Percentiles rank a stretch among this genome's conserved stretches.
Conservation (phyloP, 768 basidiomycete genomes). For the Lactifluus pinguis region DNA sequence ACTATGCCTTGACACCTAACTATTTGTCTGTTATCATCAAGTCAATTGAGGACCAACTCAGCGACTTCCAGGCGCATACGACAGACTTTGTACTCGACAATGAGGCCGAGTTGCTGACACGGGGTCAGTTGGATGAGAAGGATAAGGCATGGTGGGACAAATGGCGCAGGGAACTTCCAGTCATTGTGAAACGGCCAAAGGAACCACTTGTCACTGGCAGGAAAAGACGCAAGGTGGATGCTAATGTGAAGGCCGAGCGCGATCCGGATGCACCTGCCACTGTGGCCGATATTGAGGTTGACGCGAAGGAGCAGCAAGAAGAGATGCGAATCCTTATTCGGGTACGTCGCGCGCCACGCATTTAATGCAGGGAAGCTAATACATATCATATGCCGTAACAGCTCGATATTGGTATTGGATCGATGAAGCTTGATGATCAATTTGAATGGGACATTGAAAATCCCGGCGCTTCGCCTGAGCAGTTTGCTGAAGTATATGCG, state of each 20-base stretch:
- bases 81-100: constrained; percentile 32
- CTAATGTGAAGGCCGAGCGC: constrained; percentile 18
- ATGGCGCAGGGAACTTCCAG: constrained; percentile 53
- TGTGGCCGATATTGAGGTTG: constrained; percentile 55
- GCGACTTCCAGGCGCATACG: constrained; percentile 66
- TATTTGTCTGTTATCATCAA: constrained; percentile 65
- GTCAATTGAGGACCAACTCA: constrained; percentile 81
- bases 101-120: constrained; percentile 32
- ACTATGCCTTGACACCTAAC: constrained; percentile 64
- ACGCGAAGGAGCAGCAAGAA: constrained; percentile 60
- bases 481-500: constrained; percentile 81
- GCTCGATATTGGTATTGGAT: constrained; percentile 93
- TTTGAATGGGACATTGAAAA: constrained; percentile 97
- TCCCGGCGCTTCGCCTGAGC: constrained; percentile 72
- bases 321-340: constrained; percentile 91
- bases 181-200: constrained; percentile 25
- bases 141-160: constrained; percentile 58
- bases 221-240: constrained; percentile 19
- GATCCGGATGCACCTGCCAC: constrained; percentile 29
- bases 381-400: constrained; percentile 25
- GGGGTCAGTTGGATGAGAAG: constrained; percentile 42
- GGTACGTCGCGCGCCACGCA: constrained; percentile 37
- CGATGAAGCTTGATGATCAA: constrained; percentile 88
- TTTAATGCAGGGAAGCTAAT: constrained; percentile 1
- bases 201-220: constrained; percentile 8